Percentiles rank a stretch among this genome's conserved stretches.
Evolutionary conservation across 768 basidiomycete species (phyloP).

Genomic region (Lentinula edodes): DNA sequence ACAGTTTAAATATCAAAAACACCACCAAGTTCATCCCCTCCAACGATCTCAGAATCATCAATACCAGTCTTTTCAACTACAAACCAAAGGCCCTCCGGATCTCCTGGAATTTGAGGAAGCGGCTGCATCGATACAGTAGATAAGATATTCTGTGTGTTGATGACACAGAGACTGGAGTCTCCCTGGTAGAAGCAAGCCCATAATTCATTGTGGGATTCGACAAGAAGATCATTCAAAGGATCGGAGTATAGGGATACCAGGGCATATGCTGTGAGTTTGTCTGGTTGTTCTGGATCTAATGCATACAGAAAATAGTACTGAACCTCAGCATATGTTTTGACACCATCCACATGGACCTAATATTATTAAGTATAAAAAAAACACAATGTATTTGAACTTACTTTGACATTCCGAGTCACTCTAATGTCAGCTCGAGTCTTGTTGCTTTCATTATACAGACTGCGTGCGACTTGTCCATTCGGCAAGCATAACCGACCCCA

Average conservation of each 20-base stretch:
- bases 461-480: no score
- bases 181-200: no score
- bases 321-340: conserved; percentile 12
- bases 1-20: no score
- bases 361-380: no score
- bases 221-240: no score
- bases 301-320: conserved; percentile 7
- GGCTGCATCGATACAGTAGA: conserved; percentile 24
- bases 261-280: not conserved
- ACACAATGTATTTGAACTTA: conserved; percentile 9
- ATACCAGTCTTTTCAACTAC: conserved; percentile 19
- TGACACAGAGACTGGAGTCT: no score
- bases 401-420: conserved; percentile 8
- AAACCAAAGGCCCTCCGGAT: conserved; percentile 13
- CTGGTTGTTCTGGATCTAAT: conserved; percentile 7
- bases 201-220: no score
- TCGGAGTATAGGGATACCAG: no score
- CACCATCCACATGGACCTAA: conserved; percentile 5
- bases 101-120: conserved; percentile 6
- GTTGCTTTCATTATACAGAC: not conserved
- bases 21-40: no score
- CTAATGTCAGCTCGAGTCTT: conserved; percentile 9
- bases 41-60: no score
- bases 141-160: conserved; percentile 1
- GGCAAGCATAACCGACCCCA: no score